Percentiles rank a stretch among this genome's conserved stretches.
These are phyloP conservation scores for Heliamphora exappendiculata DNA, from an alignment of 148 eudicot species.

Conservation along the genomic window DNA sequence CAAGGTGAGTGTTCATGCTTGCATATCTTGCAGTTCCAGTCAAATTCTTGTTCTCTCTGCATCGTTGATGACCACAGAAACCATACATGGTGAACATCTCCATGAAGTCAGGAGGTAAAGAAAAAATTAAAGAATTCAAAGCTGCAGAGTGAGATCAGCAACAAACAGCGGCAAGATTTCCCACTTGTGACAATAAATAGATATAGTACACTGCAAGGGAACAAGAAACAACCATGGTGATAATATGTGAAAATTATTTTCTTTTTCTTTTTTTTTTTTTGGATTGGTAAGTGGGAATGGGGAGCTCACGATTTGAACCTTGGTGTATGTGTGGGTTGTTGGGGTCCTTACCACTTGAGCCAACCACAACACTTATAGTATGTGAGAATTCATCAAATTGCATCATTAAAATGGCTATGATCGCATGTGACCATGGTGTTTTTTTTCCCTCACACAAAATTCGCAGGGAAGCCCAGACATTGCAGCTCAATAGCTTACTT, in stretches of 20 bases:
- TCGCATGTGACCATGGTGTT: too few species aligned
- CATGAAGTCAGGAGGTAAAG: conserved; percentile 1
- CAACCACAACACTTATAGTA: too few species aligned
- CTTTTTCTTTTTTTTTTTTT: background rate
- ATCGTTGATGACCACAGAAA: conserved; percentile 16
- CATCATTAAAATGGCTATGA: too few species aligned
- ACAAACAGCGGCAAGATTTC: too few species aligned
- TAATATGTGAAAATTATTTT: background rate
- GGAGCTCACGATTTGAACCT: too few species aligned
- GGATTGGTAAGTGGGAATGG: too few species aligned
- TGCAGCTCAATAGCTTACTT: background rate
- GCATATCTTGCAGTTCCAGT: conserved; percentile 98
- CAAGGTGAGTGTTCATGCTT: conserved; percentile 95
- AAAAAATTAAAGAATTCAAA: background rate
- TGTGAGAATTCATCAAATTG: too few species aligned
- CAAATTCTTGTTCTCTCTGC: conserved; percentile 93
- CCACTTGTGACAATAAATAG: background rate
- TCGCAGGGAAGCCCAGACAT: background rate
- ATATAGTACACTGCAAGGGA: background rate
- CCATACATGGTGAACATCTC: conserved; percentile 8
- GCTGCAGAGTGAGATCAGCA: background rate
- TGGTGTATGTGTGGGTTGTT: too few species aligned
- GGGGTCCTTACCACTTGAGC: too few species aligned
- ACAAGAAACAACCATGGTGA: background rate
- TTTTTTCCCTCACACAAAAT: background rate